Percentiles rank a stretch among this genome's conserved stretches.
Evolutionary conservation across 352 stramenopile species (phyloP).

Genomic region (Plasmopara halstedii): DNA sequence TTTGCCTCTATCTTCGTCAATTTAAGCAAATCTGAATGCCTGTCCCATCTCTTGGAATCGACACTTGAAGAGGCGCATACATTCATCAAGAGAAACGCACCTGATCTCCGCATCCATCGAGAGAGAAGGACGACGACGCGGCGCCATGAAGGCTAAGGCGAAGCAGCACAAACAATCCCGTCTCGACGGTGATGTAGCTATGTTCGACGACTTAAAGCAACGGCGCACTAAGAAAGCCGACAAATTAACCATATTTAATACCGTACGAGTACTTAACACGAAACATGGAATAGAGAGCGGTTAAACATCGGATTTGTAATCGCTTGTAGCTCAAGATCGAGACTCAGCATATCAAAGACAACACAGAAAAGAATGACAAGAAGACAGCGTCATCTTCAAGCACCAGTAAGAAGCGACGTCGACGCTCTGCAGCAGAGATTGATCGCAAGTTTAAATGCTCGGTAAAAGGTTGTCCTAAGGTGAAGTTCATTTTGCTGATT

Average conservation of each 20-base stretch:
- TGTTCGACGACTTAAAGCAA: constrained; percentile 9
- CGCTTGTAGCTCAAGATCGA: constrained; percentile 11
- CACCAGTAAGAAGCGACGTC: constrained; percentile 63
- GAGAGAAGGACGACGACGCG: not conserved
- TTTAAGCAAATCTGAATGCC: constrained; percentile 1
- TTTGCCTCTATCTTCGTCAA: too few relatives aligned
- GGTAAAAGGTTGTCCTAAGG: constrained; percentile 34
- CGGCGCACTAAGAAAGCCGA: constrained; percentile 5
- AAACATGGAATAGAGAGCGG: not conserved
- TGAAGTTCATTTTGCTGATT: too few relatives aligned
- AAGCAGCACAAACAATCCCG: constrained; percentile 6
- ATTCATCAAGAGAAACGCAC: constrained; percentile 4
- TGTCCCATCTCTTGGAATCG: constrained; percentile 7
- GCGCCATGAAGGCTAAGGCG: constrained; percentile 8
- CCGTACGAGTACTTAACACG: constrained; percentile 20
- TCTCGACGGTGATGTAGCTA: constrained; percentile 9
- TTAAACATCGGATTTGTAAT: too few relatives aligned
- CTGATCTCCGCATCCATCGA: not conserved
- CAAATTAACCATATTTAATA: constrained; percentile 42
- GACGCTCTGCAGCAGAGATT: constrained; percentile 68
- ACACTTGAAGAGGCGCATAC: constrained; percentile 19
- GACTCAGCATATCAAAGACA: constrained; percentile 31
- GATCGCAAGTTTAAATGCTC: constrained; percentile 71
- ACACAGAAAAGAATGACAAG: constrained; percentile 7
- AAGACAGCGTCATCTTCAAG: constrained; percentile 24